Percentiles rank a stretch among this genome's conserved stretches.
phyloP scores from a whole-genome alignment of 2,329 filamentous ascomycete species.

The Scedosporium apiospermum region DNA sequence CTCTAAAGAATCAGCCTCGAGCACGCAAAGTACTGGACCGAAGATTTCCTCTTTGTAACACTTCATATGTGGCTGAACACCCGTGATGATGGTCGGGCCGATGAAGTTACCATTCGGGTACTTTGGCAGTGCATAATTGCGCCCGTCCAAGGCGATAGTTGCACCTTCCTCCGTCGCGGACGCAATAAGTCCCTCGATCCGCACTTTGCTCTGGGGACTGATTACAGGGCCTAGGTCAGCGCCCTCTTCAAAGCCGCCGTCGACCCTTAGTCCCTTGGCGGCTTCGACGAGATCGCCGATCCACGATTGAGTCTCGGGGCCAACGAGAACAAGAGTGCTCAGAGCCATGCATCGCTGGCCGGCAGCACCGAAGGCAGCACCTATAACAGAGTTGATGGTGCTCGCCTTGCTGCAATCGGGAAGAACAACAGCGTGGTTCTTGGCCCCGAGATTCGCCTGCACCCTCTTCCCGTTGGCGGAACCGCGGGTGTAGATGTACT shows the following conservation, averaged over 20 bases:
- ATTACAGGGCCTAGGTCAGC: slow-evolving; percentile 81
- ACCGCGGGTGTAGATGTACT: slow-evolving; percentile 73
- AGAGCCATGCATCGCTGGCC: slow-evolving; percentile 84
- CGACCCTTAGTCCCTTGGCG: slow-evolving; percentile 62
- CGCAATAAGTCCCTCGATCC: slow-evolving; percentile 67
- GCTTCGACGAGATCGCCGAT: slow-evolving; percentile 67
- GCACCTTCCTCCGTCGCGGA: slow-evolving; percentile 74
- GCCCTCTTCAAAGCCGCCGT: slow-evolving; percentile 73
- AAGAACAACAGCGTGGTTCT: slow-evolving; percentile 79
- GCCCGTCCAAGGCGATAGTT: slow-evolving; percentile 71
- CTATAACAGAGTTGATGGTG: slow-evolving; percentile 73
- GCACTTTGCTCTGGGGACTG: slow-evolving; percentile 65
- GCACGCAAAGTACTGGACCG: slow-evolving; percentile 71
- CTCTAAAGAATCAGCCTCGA: slow-evolving; percentile 71
- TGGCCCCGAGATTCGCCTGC: slow-evolving; percentile 78
- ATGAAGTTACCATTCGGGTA: slow-evolving; percentile 72
- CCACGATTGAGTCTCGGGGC: slow-evolving; percentile 71
- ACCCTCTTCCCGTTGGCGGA: slow-evolving; percentile 82
- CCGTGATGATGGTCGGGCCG: slow-evolving; percentile 72
- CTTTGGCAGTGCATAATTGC: slow-evolving; percentile 63
- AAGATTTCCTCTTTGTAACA: slow-evolving; percentile 86
- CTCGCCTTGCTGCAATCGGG: slow-evolving; percentile 88
- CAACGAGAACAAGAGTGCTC: slow-evolving; percentile 73
- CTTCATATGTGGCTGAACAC: slow-evolving; percentile 71
- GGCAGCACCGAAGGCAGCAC: slow-evolving; percentile 75